Evolutionary conservation across 805 yeast species (phyloP).

Genomic region (Ogataea pini): DNA sequence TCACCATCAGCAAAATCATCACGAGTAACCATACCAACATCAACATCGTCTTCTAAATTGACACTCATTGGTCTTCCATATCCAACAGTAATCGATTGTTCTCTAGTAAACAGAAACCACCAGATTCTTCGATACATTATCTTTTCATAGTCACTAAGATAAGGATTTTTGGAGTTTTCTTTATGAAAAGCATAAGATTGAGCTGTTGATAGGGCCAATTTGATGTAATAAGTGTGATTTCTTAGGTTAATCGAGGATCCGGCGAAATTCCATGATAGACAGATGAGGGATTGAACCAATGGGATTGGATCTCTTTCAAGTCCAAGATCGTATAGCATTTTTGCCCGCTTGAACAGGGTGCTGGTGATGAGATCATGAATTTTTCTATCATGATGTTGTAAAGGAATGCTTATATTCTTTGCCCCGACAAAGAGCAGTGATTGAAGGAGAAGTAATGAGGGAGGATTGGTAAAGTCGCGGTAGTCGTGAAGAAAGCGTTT

Average conservation of each 20-base stretch:
- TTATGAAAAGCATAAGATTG: conserved; percentile 76
- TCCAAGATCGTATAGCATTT: conserved; percentile 65
- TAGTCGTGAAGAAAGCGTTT: conserved; percentile 59
- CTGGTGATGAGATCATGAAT: conserved; percentile 48
- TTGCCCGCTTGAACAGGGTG: conserved; percentile 41
- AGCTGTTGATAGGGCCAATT: conserved; percentile 66
- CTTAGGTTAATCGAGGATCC: conserved; percentile 75
- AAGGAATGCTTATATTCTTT: conserved; percentile 52
- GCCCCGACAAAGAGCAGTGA: conserved; percentile 67
- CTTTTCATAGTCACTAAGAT: conserved; percentile 22
- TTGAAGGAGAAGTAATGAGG: conserved; percentile 59
- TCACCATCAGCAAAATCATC: conserved; percentile 58
- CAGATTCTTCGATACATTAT: conserved; percentile 19
- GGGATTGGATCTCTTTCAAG: conserved; percentile 64
- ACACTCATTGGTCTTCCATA: conserved; percentile 71
- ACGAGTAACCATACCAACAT: conserved; percentile 64
- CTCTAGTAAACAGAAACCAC: conserved; percentile 21
- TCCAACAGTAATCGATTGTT: conserved; percentile 39
- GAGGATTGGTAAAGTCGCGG: conserved; percentile 57
- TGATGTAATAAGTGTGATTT: conserved; percentile 64
- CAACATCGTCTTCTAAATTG: conserved; percentile 64
- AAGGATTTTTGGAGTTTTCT: conserved; percentile 22
- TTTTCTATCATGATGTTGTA: conserved; percentile 43
- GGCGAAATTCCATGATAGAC: conserved; percentile 76
- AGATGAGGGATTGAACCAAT: conserved; percentile 56